Percentiles rank a stretch among this genome's conserved stretches.
phyloP scores from a whole-genome alignment of 106 monocot species.

The Dendrobium officinale region DNA sequence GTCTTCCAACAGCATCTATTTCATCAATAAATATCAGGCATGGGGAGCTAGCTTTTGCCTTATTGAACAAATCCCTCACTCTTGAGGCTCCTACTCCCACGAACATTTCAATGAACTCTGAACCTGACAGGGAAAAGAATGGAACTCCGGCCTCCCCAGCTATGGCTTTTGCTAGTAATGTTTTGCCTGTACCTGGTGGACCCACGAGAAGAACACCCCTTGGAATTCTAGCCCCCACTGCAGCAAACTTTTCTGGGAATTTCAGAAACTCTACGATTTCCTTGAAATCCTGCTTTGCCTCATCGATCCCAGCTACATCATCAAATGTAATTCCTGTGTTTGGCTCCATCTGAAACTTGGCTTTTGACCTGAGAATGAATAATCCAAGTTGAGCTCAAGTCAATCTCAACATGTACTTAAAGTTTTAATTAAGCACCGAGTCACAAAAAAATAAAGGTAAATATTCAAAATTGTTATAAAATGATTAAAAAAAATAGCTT shows the following conservation, averaged over 20 bases:
- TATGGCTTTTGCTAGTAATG: too few species aligned
- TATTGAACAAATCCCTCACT: slow-evolving; percentile 75
- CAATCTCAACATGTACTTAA: too few species aligned
- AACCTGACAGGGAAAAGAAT: too few species aligned
- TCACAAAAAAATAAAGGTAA: too few species aligned
- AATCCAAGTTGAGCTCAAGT: slow-evolving; percentile 33
- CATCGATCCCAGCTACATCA: slow-evolving; percentile 73
- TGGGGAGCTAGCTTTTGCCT: slow-evolving; percentile 61
- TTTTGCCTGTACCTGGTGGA: too few species aligned
- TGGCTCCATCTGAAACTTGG: slow-evolving; percentile 81
- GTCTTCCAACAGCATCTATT: slow-evolving; percentile 67
- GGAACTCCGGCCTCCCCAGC: too few species aligned
- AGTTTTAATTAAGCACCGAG: too few species aligned
- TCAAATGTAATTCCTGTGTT: slow-evolving; percentile 78
- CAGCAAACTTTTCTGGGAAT: slow-evolving; percentile 44
- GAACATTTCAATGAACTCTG: slow-evolving; percentile 66
- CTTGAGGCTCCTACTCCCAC: slow-evolving; percentile 67
- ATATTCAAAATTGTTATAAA: too few species aligned
- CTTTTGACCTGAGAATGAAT: slow-evolving; percentile 44
- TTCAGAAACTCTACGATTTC: slow-evolving; percentile 63
- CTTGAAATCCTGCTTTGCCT: slow-evolving; percentile 74
- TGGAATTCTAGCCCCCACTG: too few species aligned
- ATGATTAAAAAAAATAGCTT: too few species aligned
- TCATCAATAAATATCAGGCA: slow-evolving; percentile 78
- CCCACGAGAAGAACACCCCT: too few species aligned